Base-by-base conservation (phyloP, 768 basidiomycete genomes). In the Amanita inopinata region DNA sequence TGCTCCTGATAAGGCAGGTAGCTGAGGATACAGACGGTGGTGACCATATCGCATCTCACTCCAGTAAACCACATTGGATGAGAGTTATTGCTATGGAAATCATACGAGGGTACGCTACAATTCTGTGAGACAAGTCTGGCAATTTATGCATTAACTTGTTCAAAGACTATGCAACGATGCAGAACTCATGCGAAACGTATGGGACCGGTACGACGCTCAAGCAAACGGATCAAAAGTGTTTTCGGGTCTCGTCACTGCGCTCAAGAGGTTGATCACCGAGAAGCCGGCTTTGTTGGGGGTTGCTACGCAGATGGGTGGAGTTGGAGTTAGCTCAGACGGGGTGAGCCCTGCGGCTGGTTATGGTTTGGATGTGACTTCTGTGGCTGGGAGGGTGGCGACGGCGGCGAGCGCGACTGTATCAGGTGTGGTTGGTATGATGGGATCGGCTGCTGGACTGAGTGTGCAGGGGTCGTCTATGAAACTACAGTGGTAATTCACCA, bases 21-120 rank as follows among this genome's bases (percentile, higher is more conserved):
- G 66, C 71, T 23, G 74, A 81, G 9, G 80, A 83, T 22, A 27
- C 27, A 11, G 37, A 53, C n/a, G 47, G 51, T 24, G 51, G 46
- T 10, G 67, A 59, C 31, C 51, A 55, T 18, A 46, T 18, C 30
- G 24, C 32, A 2, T 9, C 53, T 52, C 63, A 69, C 23, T 43
- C 51, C 4, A 56, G 64, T 4, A 71, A 78, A 20, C 86, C 90
- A 1, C 59, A 69, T 22, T 98, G 93, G 92, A 85, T 90, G 69
- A 70, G 91, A 11, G 89, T 94, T 0, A 69, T 98, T 6, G 81
- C 89, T 1, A 80, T 94, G 79, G 93, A 98, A 57, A 83, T 92
- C 33, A 79, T 94, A 65, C 69, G 92, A 58, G 93, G 90, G 81
- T 85, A 52, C 27, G 62, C 25, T 24, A 47, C 8, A 8, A 1